These are phyloP conservation scores for Myotisia sp. DNA, from an alignment of 2,329 filamentous ascomycete species.

Conservation along the genomic window DNA sequence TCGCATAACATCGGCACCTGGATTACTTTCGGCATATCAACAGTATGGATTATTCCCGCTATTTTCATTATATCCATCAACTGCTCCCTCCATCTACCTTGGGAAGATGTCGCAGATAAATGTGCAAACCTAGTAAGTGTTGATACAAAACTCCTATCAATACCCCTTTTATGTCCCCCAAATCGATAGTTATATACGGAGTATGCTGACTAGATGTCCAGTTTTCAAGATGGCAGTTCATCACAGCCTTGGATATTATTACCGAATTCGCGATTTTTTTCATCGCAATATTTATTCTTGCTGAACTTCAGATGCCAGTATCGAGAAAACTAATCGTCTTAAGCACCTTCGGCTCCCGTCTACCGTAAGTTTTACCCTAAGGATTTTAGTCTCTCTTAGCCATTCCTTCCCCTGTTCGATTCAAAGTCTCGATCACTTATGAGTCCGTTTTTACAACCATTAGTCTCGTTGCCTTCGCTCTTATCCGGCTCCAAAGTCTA, in stretches of 20 bases:
- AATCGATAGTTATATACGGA: no score
- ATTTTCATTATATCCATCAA: constrained; percentile 30
- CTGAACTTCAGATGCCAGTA: constrained; percentile 21
- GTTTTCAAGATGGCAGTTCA: constrained; percentile 23
- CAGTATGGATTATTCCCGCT: constrained; percentile 27
- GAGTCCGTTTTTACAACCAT: no score
- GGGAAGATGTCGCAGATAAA: constrained; percentile 17
- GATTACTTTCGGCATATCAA: constrained; percentile 23
- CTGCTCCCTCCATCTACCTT: constrained; percentile 17
- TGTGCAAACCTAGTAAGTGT: constrained; percentile 4
- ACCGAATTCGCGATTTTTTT: constrained; percentile 22
- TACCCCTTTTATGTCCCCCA: no score
- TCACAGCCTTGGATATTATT: constrained; percentile 22
- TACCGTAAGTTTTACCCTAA: constrained; percentile 20
- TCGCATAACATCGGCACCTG: constrained; percentile 26
- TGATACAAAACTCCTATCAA: background rate
- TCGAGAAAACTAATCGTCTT: constrained; percentile 21
- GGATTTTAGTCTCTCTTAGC: no score
- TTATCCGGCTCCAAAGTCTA: constrained; percentile 24
- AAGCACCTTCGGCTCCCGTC: constrained; percentile 22
- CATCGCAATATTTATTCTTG: constrained; percentile 19
- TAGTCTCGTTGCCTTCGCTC: constrained; percentile 24
- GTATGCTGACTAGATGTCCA: constrained; percentile 7
- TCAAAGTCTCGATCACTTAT: no score
- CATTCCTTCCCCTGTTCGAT: no score